Evolutionary conservation across 352 stramenopile species (phyloP), one percentile per base, ranked within the genome.

Genomic region (Phytophthora nicotianae): DNA sequence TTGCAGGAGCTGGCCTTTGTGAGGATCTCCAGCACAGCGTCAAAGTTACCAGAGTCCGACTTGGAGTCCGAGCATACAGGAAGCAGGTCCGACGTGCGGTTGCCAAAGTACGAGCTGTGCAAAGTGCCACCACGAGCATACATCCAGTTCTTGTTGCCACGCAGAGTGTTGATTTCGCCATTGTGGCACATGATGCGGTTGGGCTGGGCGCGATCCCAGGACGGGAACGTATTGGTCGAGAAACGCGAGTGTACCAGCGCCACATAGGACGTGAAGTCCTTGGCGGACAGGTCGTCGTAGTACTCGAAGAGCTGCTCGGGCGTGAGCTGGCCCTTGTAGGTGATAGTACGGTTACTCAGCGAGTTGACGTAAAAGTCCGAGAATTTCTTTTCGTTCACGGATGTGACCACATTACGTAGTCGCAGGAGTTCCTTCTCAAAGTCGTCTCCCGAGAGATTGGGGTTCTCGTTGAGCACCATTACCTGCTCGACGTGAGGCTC

Each of bases 121-220:
- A 98, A 89, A 33, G 95, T 95, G 45, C 90, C 90, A 50, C 89
- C 89, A 43, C 95, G 89, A 38, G 83, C 88, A 65, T 97, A 97
- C 93, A 98, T 98, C 95, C 93, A 98, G 72, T 98, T 99, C 56
- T 98, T 97, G 79, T 99, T 99, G 42, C 97, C 96, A 33, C 95
- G 86, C 5, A 99, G 81, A 10, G 96, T 99, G 74, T 99, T 99
- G 77, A 99, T 99, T 77, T 99, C 97, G 21, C 97, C 97, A 77
- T 99, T 99, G 86, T 99, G 96, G 55, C 95, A 98, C 91, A 99
- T 98, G 77, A 98, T 98, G 24, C 96, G 90, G 65, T 98, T 98
- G 20, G 97, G 97, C 78, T 99, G 96, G 17, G 95, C 95, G 58
- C 94, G 83, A 68, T 98, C 91, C 96, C 96, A 99, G 0, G 89